Evolutionary conservation across 495 filamentous ascomycete species (phyloP), one percentile per base, ranked within the genome.

Genomic region (Podospora australis): DNA sequence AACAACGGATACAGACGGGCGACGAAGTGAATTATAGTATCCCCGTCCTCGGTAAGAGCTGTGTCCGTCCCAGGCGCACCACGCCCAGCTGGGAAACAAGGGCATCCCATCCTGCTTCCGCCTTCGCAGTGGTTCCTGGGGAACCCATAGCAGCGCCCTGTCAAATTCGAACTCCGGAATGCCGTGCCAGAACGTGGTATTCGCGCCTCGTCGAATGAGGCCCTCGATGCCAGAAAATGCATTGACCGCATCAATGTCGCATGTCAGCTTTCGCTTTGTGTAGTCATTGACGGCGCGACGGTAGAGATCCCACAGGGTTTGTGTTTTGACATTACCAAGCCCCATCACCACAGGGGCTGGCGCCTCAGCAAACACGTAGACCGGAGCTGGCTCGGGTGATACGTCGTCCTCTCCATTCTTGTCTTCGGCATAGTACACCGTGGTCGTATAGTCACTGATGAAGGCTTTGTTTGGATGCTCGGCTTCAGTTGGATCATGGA

Each of bases 1-100:
- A 19, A 48, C 41, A n/a, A 50, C 46, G 11, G 14, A 40, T 14
- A 35, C 39, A 2, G 52, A 46, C 14, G 32, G 30, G 3, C 16
- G 32, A 34, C 34, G 25, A 13, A 41, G 5, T 11, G 52, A 46
- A 47, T 54, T 54, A 28, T 46, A 22, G 46, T 46, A 54, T 3
- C 52, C 52, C 26, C 52, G 46, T 39, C 52, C 46, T 10, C 52
- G 52, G 26, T 54, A 54, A 23, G 30, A 20, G 5, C 40, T 46
- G 46, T 54, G 52, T 5, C 52, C 52, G 25, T 54, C 22, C 52
- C 52, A 54, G 23, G 25, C 52, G 19, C 46, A 46, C 52, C 52
- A 54, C 40, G 46, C 50, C 46, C 46, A 49, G 4, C 34, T 41
- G 19, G 46, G 52, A 14, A 30, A 6, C 6, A 13, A 30, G 17